These are phyloP conservation scores for Monosporascus sp. DNA, from an alignment of 2,329 filamentous ascomycete species.

Conservation along the genomic window DNA sequence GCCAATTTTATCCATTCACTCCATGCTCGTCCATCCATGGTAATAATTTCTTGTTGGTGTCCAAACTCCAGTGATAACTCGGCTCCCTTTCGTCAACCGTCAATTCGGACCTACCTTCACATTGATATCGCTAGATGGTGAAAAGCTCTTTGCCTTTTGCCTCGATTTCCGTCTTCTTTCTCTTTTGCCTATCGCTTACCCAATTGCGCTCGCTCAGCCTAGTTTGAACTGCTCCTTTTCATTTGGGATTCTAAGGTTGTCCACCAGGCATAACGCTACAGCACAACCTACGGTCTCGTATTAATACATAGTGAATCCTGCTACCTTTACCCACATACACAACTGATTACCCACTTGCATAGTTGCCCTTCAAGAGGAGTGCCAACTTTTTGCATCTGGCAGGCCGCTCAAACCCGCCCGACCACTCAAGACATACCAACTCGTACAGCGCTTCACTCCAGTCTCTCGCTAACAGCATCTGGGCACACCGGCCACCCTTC, in stretches of 20 bases:
- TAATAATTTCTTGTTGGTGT: too few species aligned
- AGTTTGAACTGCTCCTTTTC: neutral
- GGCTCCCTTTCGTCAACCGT: neutral
- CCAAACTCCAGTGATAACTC: neutral
- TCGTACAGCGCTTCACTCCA: neutral
- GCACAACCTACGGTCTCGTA: too few species aligned
- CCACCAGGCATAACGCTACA: too few species aligned
- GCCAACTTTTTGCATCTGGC: neutral
- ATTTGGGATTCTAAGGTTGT: neutral
- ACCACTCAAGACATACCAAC: neutral
- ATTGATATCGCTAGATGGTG: neutral
- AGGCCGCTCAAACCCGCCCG: neutral
- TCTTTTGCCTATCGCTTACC: neutral
- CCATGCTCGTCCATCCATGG: neutral
- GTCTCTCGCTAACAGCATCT: too few species aligned
- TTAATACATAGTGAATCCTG: too few species aligned
- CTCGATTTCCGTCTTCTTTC: neutral
- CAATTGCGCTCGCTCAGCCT: neutral
- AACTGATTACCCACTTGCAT: neutral
- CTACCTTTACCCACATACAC: neutral
- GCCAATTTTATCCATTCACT: neutral
- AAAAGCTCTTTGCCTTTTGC: neutral
- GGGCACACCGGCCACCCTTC: too few species aligned
- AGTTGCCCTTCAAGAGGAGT: neutral
- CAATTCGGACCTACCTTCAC: neutral